Base-by-base conservation (phyloP, 805 yeast genomes). In the Wickerhamomyces kurtzmanii region DNA sequence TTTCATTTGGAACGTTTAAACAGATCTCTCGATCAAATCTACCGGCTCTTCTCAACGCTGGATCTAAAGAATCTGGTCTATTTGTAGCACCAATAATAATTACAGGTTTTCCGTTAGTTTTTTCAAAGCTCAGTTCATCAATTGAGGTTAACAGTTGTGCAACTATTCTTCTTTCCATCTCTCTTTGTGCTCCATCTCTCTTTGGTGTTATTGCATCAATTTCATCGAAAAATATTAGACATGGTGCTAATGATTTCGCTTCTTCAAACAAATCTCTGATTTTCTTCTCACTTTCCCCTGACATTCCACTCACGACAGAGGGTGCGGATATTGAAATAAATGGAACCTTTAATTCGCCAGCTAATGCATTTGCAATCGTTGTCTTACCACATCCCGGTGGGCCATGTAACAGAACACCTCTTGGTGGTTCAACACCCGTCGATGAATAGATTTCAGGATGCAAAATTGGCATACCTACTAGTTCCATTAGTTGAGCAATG, bases 361-460 rank as follows among this genome's bases (percentile, higher is more conserved):
- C 98, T 14, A 91, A 59, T 0, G 97, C 96, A 52, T 86, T 86
- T 4, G 98, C 98, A 30, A 91, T 76, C 23, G 95, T 79, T 0
- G 98, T 91, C 46, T 91, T 91, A 51, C 98, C 98, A 62, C 98
- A 91, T 11, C 98, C 98, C 2, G 97, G 98, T 0, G 98, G 98
- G 0, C 98, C 98, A 52, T 87, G 94, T n/a, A 91, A 55, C 17
- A 91, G 52, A 1, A 91, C 82, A 23, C 97, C 97, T 15, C 96
- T 65, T 12, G 97, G 94, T 12, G 96, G 96, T 40, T 85, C 94
- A 10, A 87, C 87, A 15, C 97, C 97, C 0, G 94, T 79, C 6
- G 87, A 66, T 15, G 61, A 39, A 48, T 84, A 91, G 2, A 91
- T 82, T 51, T 91, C 98, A 0, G 97, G 96, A 45, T 91, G 97